Conservation (phyloP, 2,329 filamentous ascomycete genomes). For the Calonectria fujianensis region DNA sequence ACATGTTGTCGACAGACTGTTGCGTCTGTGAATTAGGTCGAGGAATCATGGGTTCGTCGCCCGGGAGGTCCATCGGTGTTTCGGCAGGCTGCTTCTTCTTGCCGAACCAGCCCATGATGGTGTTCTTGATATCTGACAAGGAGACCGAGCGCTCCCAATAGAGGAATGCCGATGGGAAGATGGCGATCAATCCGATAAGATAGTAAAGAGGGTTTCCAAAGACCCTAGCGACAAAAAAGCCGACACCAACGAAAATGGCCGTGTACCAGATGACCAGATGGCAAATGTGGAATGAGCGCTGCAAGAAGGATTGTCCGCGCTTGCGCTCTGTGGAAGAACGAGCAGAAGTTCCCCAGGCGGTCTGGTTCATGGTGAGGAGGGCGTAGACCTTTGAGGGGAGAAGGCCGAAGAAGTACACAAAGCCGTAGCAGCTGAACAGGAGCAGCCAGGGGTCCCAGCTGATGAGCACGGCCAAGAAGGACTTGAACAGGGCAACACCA, state of each 20-base stretch:
- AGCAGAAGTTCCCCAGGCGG: constrained; percentile 41
- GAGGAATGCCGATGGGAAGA: constrained; percentile 34
- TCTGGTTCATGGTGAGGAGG: constrained; percentile 43
- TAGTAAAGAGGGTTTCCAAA: constrained; percentile 36
- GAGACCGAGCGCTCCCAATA: constrained; percentile 36
- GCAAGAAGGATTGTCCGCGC: constrained; percentile 38
- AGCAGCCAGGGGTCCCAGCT: constrained; percentile 42
- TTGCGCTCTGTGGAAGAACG: constrained; percentile 39
- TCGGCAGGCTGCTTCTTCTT: constrained; percentile 10
- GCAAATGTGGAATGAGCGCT: constrained; percentile 40
- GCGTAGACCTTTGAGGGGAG: constrained; percentile 43
- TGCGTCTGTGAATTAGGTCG: not conserved
- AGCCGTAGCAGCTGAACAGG: constrained; percentile 42
- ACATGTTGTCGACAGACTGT: not conserved
- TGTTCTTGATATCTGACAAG: not conserved
- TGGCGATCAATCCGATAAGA: constrained; percentile 32
- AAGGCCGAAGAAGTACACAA: constrained; percentile 45
- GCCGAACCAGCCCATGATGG: not conserved
- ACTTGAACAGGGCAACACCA: constrained; percentile 44
- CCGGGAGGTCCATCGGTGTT: not conserved
- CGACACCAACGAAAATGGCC: constrained; percentile 40
- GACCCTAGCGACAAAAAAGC: constrained; percentile 36
- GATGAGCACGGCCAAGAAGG: constrained; percentile 40
- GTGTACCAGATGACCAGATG: constrained; percentile 43
- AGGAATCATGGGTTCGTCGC: not conserved